phyloP scores from a whole-genome alignment of 768 basidiomycete species.

The Lyophyllum shimeji region DNA sequence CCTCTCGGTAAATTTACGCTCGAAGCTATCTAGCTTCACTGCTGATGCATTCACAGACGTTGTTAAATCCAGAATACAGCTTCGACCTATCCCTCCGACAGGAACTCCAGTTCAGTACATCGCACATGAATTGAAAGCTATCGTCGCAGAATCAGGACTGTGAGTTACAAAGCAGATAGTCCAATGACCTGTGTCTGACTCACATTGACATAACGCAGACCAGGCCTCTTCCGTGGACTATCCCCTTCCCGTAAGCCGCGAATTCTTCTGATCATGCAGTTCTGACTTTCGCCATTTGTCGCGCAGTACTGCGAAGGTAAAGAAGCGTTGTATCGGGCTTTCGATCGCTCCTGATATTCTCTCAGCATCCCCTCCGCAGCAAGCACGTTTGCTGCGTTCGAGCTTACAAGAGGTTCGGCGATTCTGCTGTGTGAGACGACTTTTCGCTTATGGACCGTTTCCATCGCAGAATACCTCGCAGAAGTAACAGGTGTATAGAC shows the following conservation, averaged over 20 bases:
- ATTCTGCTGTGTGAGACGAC: not conserved
- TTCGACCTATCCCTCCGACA: constrained; percentile 69
- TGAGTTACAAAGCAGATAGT: constrained; percentile 35
- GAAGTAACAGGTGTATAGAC: constrained; percentile 33
- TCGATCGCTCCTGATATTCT: constrained; percentile 2
- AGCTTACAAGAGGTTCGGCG: constrained; percentile 69
- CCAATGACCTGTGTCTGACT: not conserved
- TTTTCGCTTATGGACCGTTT: not conserved
- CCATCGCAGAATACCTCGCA: constrained; percentile 34
- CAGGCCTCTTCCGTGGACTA: constrained; percentile 71
- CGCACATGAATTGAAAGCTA: constrained; percentile 57
- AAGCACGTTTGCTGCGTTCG: constrained; percentile 88
- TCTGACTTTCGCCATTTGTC: not conserved
- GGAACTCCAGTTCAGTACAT: constrained; percentile 81
- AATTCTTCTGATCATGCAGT: not conserved
- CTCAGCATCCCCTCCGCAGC: constrained; percentile 87
- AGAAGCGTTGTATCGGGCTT: not conserved
- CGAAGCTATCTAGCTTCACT: not conserved
- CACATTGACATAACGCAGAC: constrained; percentile 28
- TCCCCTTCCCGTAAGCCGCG: constrained; percentile 70
- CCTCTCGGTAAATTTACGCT: constrained; percentile 60
- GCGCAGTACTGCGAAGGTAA: constrained; percentile 64
- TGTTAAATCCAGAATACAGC: constrained; percentile 87
- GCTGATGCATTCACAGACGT: constrained; percentile 54
- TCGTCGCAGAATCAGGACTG: constrained; percentile 74